Evolutionary conservation across 2,329 filamentous ascomycete species (phyloP).

Genomic region (Cladosporium halotolerans): DNA sequence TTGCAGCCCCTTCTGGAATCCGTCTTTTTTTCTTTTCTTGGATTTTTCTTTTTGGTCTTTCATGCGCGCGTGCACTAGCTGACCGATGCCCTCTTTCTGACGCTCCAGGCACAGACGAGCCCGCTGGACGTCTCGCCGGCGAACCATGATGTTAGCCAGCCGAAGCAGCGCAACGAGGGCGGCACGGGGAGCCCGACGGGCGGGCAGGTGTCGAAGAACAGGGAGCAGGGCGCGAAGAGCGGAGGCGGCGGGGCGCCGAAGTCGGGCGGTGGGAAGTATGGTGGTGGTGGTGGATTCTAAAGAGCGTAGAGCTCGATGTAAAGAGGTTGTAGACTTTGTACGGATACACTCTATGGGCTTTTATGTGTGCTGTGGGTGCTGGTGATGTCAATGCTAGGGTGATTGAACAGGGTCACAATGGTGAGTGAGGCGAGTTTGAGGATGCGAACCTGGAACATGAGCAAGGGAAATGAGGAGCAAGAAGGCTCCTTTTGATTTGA

Average conservation of each 20-base stretch:
- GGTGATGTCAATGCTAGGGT: too few species aligned
- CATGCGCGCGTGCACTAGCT: not conserved
- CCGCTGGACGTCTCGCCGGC: slow-evolving; percentile 56
- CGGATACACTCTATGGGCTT: too few species aligned
- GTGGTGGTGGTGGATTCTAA: slow-evolving; percentile 3
- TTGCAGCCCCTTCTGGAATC: too few species aligned
- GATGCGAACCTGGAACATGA: too few species aligned
- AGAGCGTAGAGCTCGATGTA: not conserved
- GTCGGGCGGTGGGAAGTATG: slow-evolving; percentile 29
- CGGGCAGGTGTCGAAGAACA: slow-evolving; percentile 18
- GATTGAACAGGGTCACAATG: too few species aligned
- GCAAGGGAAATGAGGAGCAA: too few species aligned
- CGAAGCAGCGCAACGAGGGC: slow-evolving; percentile 39
- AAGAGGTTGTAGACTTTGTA: not conserved
- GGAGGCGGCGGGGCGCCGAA: slow-evolving; percentile 34
- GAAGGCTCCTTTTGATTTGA: too few species aligned
- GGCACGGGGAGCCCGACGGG: slow-evolving; percentile 21
- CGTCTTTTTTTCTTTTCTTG: not conserved
- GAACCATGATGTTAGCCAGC: slow-evolving; percentile 52
- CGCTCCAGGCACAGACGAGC: slow-evolving; percentile 28
- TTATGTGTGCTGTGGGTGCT: too few species aligned
- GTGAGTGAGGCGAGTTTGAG: too few species aligned
- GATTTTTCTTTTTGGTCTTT: not conserved
- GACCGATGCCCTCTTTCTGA: not conserved
- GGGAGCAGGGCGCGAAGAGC: slow-evolving; percentile 22